phyloP scores from a whole-genome alignment of 345 rosid genomes.

The Melastoma malabathricum region DNA sequence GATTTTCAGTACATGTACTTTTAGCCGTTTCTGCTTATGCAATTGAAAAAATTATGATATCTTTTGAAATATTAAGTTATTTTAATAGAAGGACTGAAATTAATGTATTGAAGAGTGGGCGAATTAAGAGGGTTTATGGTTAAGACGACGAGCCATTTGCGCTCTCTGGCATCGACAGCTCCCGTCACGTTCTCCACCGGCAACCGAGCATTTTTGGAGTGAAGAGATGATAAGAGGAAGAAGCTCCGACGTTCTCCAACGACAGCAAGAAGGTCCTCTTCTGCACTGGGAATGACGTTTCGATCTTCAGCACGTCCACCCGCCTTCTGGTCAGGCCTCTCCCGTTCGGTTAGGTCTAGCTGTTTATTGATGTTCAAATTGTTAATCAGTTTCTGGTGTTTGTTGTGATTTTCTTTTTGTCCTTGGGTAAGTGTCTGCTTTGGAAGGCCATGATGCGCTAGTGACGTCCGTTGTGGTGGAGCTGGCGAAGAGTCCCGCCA shows the following conservation, averaged over 20 bases:
- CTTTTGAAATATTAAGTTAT: too few species aligned
- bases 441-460: slow-evolving; percentile 68
- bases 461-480: slow-evolving; percentile 68
- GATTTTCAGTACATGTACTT: too few species aligned
- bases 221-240: slow-evolving; percentile 68
- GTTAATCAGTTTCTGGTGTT: slow-evolving; percentile 21
- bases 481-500: slow-evolving; percentile 45
- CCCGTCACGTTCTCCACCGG: too few species aligned
- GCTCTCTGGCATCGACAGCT: too few species aligned
- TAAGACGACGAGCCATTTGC: too few species aligned
- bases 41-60: too few species aligned
- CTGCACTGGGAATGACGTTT: slow-evolving; percentile 59
- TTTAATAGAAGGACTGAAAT: too few species aligned
- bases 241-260: slow-evolving; percentile 82
- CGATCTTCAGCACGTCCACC: slow-evolving; percentile 75
- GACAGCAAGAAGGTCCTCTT: slow-evolving; percentile 75
- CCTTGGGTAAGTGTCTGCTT: slow-evolving; percentile 36
- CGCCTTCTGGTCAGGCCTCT: slow-evolving; percentile 45
- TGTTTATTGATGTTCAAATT: too few species aligned
- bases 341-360: neutral
- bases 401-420: neutral
- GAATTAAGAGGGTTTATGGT: too few species aligned
- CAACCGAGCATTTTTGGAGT: too few species aligned
- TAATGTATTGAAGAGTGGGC: too few species aligned
- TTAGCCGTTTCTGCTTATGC: too few species aligned